Percentiles rank a stretch among this genome's conserved stretches.
phyloP scores from a whole-genome alignment of 139 green algal genomes.

The Chlamydomonas schloesseri region DNA sequence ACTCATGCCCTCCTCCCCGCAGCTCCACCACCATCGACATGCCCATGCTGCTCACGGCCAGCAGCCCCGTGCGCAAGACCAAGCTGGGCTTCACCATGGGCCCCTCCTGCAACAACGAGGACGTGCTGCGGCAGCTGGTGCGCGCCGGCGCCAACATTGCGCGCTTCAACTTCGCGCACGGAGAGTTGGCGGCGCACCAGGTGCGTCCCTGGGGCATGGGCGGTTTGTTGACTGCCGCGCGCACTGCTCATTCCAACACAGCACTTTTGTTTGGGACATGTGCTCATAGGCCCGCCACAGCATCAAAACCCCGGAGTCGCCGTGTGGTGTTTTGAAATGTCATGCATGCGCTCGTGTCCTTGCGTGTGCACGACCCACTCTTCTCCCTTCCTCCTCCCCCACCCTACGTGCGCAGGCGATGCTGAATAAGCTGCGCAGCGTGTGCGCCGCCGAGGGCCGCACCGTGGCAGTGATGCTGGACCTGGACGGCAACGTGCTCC shows the following conservation, averaged over 20 bases:
- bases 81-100: constrained; percentile 79
- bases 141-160: constrained; percentile 73
- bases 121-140: constrained; percentile 63
- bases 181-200: constrained; percentile 53
- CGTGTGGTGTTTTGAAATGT: too few relatives aligned
- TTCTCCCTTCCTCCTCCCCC: too few relatives aligned
- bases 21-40: constrained; percentile 66
- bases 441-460: constrained; percentile 25
- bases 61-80: constrained; percentile 63
- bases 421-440: not conserved
- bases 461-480: constrained; percentile 66
- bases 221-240: too few relatives aligned
- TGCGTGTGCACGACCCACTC: too few relatives aligned
- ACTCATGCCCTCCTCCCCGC: too few relatives aligned
- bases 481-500: constrained; percentile 75
- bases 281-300: too few relatives aligned
- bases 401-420: not conserved
- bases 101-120: constrained; percentile 48
- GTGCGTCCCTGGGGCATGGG: too few relatives aligned
- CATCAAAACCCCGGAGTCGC: too few relatives aligned
- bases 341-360: too few relatives aligned
- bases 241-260: too few relatives aligned
- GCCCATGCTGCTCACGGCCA: constrained; percentile 57
- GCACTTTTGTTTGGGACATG: too few relatives aligned
- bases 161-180: constrained; percentile 82